Base-by-base conservation (phyloP, 2,329 filamentous ascomycete species). In the Stagonosporopsis vannaccii region DNA sequence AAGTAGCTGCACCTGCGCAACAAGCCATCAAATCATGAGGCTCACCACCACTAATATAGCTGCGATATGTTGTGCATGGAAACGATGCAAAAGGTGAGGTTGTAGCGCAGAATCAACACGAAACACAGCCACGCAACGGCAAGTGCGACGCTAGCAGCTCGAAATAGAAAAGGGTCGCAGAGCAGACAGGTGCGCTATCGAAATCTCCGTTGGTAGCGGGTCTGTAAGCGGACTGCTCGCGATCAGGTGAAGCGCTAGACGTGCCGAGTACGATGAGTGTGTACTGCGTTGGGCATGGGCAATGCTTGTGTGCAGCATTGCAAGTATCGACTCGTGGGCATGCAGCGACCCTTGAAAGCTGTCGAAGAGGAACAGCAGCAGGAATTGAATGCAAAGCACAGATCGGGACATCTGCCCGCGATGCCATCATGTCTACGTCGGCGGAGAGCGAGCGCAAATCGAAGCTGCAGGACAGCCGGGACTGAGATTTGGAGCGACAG, bases 391-490 rank as follows among this genome's bases (percentile, higher is more conserved):
- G 15, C 23, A 33, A 15, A 23, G 13, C 37, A 56, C 36, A 15
- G 42, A 56, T 47, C 28, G 20, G 45, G 46, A 25, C 37, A n/a
- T 23, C 33, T 19, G 47, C 20, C 42, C 48, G 43, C 48, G 37
- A 56, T 56, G 47, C 47, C 53, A 56, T 56, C 53, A 51, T 51
- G 47, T 19, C 41, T 51, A 56, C 53, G 53, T 56, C 47, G 48
- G 39, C 41, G 47, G 36, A 26, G 12, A 28, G 37, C 39, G n/a
- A 19, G 35, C 22, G 43, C 50, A 52, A 41, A 52, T 51, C 33
- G 40, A 33, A 39, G 40, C 23, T 33, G 41, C 41, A 40, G 49
- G 22, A 35, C 35, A 30, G 23, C 22, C 39, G 30, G 42, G n/a
- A 30, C 47, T 42, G 53, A 56, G 42, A 56, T 56, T 56, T 51